Base-by-base conservation (phyloP, 192 early-diverging fungal species). In the Paraglomus occultum region DNA sequence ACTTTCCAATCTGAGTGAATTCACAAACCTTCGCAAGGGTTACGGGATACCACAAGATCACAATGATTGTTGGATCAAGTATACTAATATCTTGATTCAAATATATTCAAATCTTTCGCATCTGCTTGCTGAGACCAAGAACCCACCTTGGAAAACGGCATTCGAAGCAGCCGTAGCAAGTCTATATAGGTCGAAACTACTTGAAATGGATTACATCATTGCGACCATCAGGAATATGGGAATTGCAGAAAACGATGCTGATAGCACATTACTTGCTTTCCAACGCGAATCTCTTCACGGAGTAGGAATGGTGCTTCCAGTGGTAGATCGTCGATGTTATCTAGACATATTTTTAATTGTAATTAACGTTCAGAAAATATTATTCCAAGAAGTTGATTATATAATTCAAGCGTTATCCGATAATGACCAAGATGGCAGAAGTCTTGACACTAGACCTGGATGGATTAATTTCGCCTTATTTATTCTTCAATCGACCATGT, bases 91-190 rank as follows among this genome's bases (percentile, higher is more conserved):
- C 0, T 40, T 70, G 12, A 8, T 49, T 47, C 10, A n/a, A 6
- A 59, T 31, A 15, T 70, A 70, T 59, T 1, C n/a, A 17, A 9
- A 57, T 18, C 17, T 70, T 20, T 18, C 42, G 8, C 8, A n/a
- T 5, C 38, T 59, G 22, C 57, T 70, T n/a, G 17, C 45, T 14
- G 22, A 17, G 5, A 39, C 67, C 2, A 70, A 45, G 12, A 59
- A 18, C 14, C 67, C 67, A 38, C 67, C 67, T 9, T 39, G 59
- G 47, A 70, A 70, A 70, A 8, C 18, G 9, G 67, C 67, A 7
- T 70, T 42, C 39, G 67, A 70, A 49, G 67, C 67, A 20, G 67
- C 67, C 39, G 54, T 70, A 18, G 14, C 67, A 14, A 11, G 31
- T 42, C 14, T 70, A 47, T 70, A 57, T 57, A 40, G 9, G 10